phyloP scores from a whole-genome alignment of 2,329 filamentous ascomycete species.

The Trichoderma afroharzianum region DNA sequence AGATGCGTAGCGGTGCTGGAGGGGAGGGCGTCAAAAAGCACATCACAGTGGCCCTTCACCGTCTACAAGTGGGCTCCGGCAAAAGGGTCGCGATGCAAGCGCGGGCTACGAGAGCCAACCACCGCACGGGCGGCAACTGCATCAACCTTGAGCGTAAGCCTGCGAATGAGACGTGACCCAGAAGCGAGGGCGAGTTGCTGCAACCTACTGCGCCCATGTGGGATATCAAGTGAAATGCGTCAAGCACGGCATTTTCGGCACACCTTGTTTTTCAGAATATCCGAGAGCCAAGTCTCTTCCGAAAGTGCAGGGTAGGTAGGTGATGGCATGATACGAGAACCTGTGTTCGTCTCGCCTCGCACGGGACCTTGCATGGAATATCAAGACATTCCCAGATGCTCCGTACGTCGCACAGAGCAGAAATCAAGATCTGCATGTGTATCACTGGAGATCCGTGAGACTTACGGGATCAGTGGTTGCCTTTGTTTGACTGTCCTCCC shows the following conservation, averaged over 20 bases:
- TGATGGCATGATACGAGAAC: background rate
- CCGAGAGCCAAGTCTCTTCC: too few relatives aligned
- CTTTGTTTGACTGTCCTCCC: background rate
- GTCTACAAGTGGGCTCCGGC: background rate
- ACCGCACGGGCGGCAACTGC: background rate
- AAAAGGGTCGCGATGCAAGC: background rate
- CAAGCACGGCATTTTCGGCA: constrained; percentile 9
- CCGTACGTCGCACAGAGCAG: background rate
- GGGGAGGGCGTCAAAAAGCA: background rate
- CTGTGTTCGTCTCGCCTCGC: background rate
- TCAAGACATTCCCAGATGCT: background rate
- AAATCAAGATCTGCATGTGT: background rate
- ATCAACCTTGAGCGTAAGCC: background rate
- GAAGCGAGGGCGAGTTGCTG: background rate
- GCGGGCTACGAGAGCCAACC: background rate
- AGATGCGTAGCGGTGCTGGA: background rate
- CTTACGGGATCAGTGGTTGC: background rate
- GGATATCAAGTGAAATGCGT: background rate
- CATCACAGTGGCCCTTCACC: background rate
- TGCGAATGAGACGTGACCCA: background rate
- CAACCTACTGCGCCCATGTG: background rate
- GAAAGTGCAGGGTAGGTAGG: background rate
- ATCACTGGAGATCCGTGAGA: background rate
- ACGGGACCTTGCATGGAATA: constrained; percentile 8
- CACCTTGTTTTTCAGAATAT: background rate